Evolutionary conservation across 1,284 basidiomycete genomes (phyloP).

Genomic region (Puccinia polysora): DNA sequence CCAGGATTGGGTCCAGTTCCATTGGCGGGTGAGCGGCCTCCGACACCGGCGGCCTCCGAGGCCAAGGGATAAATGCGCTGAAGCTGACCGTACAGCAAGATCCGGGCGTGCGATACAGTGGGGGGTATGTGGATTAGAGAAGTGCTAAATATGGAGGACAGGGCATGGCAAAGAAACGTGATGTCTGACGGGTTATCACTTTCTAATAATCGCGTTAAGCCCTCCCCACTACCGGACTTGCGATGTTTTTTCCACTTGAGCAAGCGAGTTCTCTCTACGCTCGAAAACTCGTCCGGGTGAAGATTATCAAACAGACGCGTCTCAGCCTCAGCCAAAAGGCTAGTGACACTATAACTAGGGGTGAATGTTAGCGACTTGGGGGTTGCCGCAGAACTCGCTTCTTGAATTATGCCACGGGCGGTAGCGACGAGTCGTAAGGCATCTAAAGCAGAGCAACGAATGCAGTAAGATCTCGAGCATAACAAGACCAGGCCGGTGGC

Average conservation of each 20-base stretch:
- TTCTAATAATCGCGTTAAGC: constrained; percentile 36
- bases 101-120: constrained; percentile 39
- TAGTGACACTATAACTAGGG: constrained; percentile 18
- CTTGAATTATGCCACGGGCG: constrained; percentile 37
- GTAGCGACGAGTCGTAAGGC: constrained; percentile 38
- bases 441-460: constrained; percentile 40
- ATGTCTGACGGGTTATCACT: constrained; percentile 34
- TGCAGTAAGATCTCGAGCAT: constrained; percentile 37
- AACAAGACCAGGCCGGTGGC: constrained; percentile 31
- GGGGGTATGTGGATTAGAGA: constrained; percentile 19
- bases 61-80: constrained; percentile 43
- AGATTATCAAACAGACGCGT: constrained; percentile 29
- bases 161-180: constrained; percentile 31
- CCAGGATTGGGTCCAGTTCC: constrained; percentile 33
- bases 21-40: constrained; percentile 25
- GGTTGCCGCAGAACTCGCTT: constrained; percentile 15
- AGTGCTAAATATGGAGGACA: constrained; percentile 40
- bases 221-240: constrained; percentile 28
- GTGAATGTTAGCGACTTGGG: constrained; percentile 30
- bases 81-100: constrained; percentile 38
- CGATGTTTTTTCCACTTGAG: constrained; percentile 42
- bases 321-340: constrained; percentile 33
- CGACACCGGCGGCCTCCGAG: constrained; percentile 38
- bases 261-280: constrained; percentile 24
- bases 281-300: constrained; percentile 25